phyloP scores from a whole-genome alignment of 495 filamentous ascomycete species.

The Arthonia radiata region DNA sequence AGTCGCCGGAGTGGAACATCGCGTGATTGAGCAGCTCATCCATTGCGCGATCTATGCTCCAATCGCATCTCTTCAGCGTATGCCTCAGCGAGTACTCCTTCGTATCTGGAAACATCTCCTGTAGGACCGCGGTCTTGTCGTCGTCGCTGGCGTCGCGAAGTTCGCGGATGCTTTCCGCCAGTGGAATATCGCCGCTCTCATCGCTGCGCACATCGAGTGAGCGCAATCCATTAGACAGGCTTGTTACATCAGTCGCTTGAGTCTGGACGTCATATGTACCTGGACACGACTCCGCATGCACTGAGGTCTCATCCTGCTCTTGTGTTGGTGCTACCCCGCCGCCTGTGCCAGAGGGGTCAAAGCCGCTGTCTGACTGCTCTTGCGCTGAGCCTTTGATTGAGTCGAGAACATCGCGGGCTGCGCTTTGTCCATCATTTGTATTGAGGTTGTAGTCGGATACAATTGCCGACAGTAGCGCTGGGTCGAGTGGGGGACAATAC shows the following conservation, averaged over 20 bases:
- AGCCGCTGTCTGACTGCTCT: slow-evolving; percentile 40
- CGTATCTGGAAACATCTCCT: slow-evolving; percentile 44
- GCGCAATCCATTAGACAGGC: slow-evolving; percentile 11
- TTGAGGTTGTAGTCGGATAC: slow-evolving; percentile 35
- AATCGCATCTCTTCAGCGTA: slow-evolving; percentile 35
- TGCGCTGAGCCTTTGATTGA: slow-evolving; percentile 31
- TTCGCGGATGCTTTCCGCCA: slow-evolving; percentile 5
- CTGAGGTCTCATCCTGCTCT: slow-evolving; percentile 7
- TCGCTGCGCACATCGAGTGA: slow-evolving; percentile 6
- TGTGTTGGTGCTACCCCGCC: slow-evolving; percentile 5
- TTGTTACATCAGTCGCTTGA: slow-evolving; percentile 21
- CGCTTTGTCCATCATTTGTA: slow-evolving; percentile 20
- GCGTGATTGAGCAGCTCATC: slow-evolving; percentile 59
- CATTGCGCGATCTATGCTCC: slow-evolving; percentile 40
- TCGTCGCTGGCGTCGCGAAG: slow-evolving; percentile 18
- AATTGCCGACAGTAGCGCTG: slow-evolving; percentile 39
- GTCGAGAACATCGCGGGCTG: slow-evolving; percentile 29
- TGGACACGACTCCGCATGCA: slow-evolving; percentile 8
- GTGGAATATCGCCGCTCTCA: slow-evolving; percentile 4
- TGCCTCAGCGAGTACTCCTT: slow-evolving; percentile 35
- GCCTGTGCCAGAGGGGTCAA: slow-evolving; percentile 54
- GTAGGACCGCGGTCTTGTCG: slow-evolving; percentile 26
- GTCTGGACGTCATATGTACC: slow-evolving; percentile 9
- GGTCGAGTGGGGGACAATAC: slow-evolving; percentile 38
- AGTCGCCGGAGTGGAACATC: slow-evolving; percentile 36